phyloP scores from a whole-genome alignment of 2,329 filamentous ascomycete genomes.

The Parascedosporium putredinis region DNA sequence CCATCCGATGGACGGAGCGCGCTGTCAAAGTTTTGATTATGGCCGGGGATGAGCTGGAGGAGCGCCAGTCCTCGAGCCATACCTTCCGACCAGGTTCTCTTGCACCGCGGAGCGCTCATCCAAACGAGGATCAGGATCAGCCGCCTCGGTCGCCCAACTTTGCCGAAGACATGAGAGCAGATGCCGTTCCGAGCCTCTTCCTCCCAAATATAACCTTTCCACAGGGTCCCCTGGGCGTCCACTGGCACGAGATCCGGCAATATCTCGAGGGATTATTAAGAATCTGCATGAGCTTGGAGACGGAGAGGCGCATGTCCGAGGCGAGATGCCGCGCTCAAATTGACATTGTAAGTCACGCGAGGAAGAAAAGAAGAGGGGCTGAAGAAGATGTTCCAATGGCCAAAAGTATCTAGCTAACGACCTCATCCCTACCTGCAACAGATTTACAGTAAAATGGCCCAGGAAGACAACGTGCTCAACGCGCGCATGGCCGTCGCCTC shows the following conservation, averaged over 20 bases:
- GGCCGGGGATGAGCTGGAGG: conserved; percentile 31
- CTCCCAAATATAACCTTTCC: not conserved
- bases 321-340: conserved; percentile 34
- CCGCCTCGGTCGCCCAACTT: conserved; percentile 9
- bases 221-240: conserved; percentile 13
- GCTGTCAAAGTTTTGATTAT: conserved; percentile 32
- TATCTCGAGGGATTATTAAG: conserved; percentile 33
- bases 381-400: no score
- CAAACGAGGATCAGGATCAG: conserved; percentile 11
- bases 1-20: conserved; percentile 36
- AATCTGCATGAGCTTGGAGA: conserved; percentile 33
- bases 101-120: conserved; percentile 5
- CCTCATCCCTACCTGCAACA: conserved; percentile 12
- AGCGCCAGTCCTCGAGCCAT: conserved; percentile 16
- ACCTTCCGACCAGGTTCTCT: conserved; percentile 13
- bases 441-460: conserved; percentile 39
- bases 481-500: conserved; percentile 29
- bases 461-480: conserved; percentile 36
- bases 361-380: no score
- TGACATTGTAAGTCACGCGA: conserved; percentile 27
- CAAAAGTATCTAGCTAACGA: not conserved
- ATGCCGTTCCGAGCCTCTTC: not conserved
- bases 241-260: conserved; percentile 37
- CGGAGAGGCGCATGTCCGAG: conserved; percentile 34
- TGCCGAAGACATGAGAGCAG: conserved; percentile 1